Evolutionary conservation across 495 filamentous ascomycete genomes (phyloP).

Genomic region (Xylaria nigripes): DNA sequence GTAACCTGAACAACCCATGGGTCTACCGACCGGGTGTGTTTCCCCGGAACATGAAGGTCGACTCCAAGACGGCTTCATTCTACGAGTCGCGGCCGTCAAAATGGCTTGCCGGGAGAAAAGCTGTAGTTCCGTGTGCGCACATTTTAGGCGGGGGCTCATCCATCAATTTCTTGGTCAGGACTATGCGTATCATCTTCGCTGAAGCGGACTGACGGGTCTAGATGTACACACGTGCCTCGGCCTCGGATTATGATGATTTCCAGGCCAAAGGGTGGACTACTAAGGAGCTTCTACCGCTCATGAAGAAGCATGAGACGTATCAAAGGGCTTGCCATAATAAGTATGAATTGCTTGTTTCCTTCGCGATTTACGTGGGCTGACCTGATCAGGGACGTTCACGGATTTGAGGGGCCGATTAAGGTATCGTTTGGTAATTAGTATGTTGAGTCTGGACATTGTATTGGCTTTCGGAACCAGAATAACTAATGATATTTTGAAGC

Average conservation of each 20-base stretch:
- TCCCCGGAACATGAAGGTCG: conserved; percentile 72
- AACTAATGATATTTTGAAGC: conserved; percentile 15
- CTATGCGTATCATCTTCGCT: neutral
- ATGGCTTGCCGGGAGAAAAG: conserved; percentile 60
- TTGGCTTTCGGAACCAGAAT: neutral
- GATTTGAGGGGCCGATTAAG: conserved; percentile 76
- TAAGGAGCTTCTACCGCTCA: conserved; percentile 67
- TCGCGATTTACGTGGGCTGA: neutral
- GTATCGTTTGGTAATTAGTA: conserved; percentile 73
- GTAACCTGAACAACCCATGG: conserved; percentile 78
- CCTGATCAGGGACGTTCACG: conserved; percentile 53
- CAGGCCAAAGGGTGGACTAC: conserved; percentile 74
- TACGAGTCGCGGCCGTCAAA: conserved; percentile 71
- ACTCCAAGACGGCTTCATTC: conserved; percentile 80
- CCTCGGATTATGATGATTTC: conserved; percentile 79
- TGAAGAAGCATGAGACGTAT: conserved; percentile 82
- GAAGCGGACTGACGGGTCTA: conserved; percentile 20
- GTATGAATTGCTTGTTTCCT: conserved; percentile 14
- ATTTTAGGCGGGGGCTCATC: conserved; percentile 70
- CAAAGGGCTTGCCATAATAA: conserved; percentile 66
- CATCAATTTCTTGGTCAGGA: conserved; percentile 70
- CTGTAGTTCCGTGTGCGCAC: conserved; percentile 72
- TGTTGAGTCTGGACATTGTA: neutral
- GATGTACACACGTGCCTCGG: conserved; percentile 82
- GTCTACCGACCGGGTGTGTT: conserved; percentile 73